These are phyloP conservation scores for Neurospora crassa DNA, from an alignment of 2,329 filamentous ascomycete species.

Conservation along the genomic window DNA sequence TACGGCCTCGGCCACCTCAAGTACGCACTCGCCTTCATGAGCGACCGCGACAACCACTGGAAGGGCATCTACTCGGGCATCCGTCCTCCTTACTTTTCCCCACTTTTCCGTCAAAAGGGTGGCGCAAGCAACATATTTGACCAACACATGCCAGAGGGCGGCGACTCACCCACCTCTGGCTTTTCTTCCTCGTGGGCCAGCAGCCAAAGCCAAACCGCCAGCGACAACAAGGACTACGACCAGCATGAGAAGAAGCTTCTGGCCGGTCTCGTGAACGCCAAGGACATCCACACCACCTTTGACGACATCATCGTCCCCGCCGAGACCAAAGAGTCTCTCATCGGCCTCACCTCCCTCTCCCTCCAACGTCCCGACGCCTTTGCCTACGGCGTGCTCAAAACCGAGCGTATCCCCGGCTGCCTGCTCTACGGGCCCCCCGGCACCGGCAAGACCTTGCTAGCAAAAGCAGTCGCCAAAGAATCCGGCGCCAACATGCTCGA, in stretches of 20 bases:
- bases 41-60: conserved; percentile 20
- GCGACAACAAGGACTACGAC: conserved; percentile 32
- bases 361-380: conserved; percentile 89
- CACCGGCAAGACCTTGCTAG: conserved; percentile 62
- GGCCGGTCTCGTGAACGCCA: conserved; percentile 69
- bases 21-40: conserved; percentile 19
- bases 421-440: conserved; percentile 83
- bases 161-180: conserved; percentile 22
- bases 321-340: conserved; percentile 79
- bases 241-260: conserved; percentile 77
- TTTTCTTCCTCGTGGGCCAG: conserved; percentile 5
- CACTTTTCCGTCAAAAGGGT: conserved; percentile 6
- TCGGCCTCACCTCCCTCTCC: conserved; percentile 80
- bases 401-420: conserved; percentile 82
- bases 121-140: conserved; percentile 1
- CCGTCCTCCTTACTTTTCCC: conserved; percentile 21
- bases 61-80: conserved; percentile 13
- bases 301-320: conserved; percentile 72
- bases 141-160: not conserved
- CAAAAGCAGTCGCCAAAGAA: conserved; percentile 60
- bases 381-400: conserved; percentile 83
- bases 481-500: conserved; percentile 69
- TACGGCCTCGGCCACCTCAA: conserved; percentile 13
- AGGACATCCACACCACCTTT: conserved; percentile 80
- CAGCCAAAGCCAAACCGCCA: conserved; percentile 23